Evolutionary conservation across 2,329 filamentous ascomycete species (phyloP).

Genomic region (Diaporthe nobilis): DNA sequence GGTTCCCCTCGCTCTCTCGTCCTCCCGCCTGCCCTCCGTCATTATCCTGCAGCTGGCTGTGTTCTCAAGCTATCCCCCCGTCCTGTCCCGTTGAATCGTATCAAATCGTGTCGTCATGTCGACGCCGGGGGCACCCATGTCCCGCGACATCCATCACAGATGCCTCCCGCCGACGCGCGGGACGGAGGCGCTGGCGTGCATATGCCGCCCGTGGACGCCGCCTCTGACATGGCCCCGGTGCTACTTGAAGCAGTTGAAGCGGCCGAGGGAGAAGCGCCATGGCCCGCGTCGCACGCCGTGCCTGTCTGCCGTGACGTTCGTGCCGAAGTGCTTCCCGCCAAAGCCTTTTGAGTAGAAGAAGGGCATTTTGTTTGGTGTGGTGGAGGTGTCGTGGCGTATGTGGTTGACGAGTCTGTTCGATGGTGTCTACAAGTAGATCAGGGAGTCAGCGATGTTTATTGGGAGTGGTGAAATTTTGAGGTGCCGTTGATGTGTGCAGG

Average conservation of each 20-base stretch:
- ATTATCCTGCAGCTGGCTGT: no score
- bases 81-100: neutral
- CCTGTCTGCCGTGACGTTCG: constrained; percentile 61
- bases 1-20: no score
- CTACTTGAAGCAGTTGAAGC: constrained; percentile 65
- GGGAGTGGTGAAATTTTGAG: no score
- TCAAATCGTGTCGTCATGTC: neutral
- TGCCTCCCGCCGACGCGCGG: no score
- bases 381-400: neutral
- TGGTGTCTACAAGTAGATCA: neutral
- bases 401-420: no score
- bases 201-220: neutral
- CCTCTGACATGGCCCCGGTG: neutral
- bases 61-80: neutral
- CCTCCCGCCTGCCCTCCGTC: no score
- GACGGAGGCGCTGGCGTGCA: neutral
- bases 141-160: no score
- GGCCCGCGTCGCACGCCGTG: constrained; percentile 64
- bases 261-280: constrained; percentile 65
- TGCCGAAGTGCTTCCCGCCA: constrained; percentile 65
- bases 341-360: constrained; percentile 63
- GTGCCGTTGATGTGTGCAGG: no score
- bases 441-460: neutral
- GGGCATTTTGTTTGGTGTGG: constrained; percentile 55
- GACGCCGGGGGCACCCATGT: no score